Percentiles rank a stretch among this genome's conserved stretches.
Evolutionary conservation across 805 yeast species (phyloP).

Genomic region (Lipomyces kockii): DNA sequence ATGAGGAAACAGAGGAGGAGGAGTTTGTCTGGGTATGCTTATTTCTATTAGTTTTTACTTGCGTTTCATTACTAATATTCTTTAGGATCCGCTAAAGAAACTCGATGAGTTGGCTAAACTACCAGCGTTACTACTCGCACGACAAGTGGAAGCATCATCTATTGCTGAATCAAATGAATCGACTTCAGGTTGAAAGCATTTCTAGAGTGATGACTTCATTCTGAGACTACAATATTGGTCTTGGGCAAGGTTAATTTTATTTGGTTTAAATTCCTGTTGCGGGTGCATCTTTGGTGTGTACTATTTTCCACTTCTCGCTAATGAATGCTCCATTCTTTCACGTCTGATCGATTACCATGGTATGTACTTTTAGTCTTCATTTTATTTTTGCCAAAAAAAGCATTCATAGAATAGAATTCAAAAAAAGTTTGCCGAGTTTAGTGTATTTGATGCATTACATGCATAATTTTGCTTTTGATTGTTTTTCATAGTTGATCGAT

Average conservation of each 20-base stretch:
- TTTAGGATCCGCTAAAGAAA: conserved; percentile 31
- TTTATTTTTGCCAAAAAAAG: not conserved
- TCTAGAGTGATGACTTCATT: not conserved
- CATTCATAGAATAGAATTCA: not conserved
- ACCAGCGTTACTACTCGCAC: conserved; percentile 31
- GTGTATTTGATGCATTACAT: not conserved
- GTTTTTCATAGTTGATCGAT: not conserved
- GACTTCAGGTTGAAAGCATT: not conserved
- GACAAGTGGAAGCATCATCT: conserved; percentile 12
- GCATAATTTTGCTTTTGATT: not conserved
- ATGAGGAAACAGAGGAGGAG: conserved; percentile 1
- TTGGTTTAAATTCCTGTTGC: not conserved
- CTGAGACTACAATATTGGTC: not conserved
- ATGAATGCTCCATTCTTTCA: not conserved
- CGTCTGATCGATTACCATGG: not conserved
- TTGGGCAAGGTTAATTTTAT: not conserved
- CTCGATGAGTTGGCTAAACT: conserved; percentile 32
- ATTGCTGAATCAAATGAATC: not conserved
- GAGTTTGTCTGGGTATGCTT: conserved; percentile 18
- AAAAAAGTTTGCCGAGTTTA: not conserved
- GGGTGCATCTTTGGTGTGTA: not conserved
- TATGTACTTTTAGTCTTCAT: not conserved
- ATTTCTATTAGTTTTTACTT: not conserved
- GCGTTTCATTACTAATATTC: not conserved
- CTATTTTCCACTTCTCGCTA: not conserved